Base-by-base conservation (phyloP, 2,329 filamentous ascomycete species). In the Mycosphaerella sp. region DNA sequence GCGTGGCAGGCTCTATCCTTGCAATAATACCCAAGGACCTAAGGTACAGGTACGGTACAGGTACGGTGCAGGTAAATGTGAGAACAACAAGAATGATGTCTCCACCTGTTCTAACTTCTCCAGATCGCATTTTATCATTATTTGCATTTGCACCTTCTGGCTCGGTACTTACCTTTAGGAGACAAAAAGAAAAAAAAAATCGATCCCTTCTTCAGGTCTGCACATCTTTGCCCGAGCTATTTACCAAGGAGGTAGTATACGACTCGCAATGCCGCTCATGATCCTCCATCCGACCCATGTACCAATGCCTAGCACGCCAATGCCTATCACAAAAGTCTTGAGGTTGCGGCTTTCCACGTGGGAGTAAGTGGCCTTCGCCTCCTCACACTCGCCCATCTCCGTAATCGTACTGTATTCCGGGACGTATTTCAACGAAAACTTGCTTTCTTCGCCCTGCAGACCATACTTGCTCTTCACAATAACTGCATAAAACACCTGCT, bases 391-490 rank as follows among this genome's bases (percentile, higher is more conserved):
- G 1, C 74, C 74, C 68, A 77, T 68, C 45, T 75, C 72, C 3
- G 78, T 80, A 10, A 75, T 69, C 7, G 76, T 78, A 47, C 44
- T 45, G 47, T 78, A 76, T 59, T 79, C 72, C 0, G 85, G 85
- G 8, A 86, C 54, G 23, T 56, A 56, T 40, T 56, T 53, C 21
- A 56, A 50, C 2, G 49, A 80, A 64, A 89, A 90, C 7, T 72
- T 74, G 1, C 79, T 81, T 62, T 83, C 78, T 45, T 78, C 74
- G 0, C 84, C 75, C 9, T 70, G 81, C 6, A 91, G 73, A 0
- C 83, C 86, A 52, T 76, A 80, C 51, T 83, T 81, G 53, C 81
- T 79, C 53, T 84, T 76, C n/a, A 84, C 78, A 12, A 86, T 77
- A 2, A 86, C 67, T 14, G 75, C 72, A 67, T 81, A 86, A 58